phyloP scores from a whole-genome alignment of 1,139 yeast genomes.

The Diutina scorzettiae region DNA sequence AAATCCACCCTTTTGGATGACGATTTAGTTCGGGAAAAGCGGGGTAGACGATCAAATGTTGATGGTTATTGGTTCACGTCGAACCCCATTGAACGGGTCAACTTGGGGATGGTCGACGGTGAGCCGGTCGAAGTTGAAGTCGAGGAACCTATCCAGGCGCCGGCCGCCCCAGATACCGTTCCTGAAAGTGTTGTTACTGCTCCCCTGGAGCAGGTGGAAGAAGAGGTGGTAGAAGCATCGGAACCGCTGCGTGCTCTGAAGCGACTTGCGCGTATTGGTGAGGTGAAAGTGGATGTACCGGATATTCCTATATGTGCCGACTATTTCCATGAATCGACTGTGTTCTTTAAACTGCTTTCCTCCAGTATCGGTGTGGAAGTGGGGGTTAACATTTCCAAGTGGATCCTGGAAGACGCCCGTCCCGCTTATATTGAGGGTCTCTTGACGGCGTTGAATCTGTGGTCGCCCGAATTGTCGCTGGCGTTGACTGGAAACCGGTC shows the following conservation, averaged over 20 bases:
- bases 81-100: conserved; percentile 1
- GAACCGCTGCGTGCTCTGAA: conserved; percentile 25
- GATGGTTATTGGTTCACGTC: neutral
- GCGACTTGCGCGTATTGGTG: conserved; percentile 19
- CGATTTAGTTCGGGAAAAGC: neutral
- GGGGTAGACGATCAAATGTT: conserved; percentile 7
- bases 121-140: conserved; percentile 9
- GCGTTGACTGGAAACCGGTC: neutral
- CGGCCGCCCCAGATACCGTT: neutral
- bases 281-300: conserved; percentile 8
- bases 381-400: neutral
- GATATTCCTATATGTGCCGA: conserved; percentile 8
- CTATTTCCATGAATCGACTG: conserved; percentile 10
- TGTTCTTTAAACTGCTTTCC: conserved; percentile 19
- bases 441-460: neutral
- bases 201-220: conserved; percentile 7
- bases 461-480: neutral
- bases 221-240: conserved; percentile 3
- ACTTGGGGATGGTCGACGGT: conserved; percentile 7
- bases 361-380: neutral
- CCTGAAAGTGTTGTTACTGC: conserved; percentile 7
- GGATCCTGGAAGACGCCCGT: neutral
- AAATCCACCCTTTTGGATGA: conserved; percentile 6
- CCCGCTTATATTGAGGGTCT: neutral
- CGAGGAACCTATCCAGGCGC: neutral